Evolutionary conservation across 768 basidiomycete species (phyloP).

Genomic region (Asterophora lycoperdoides): DNA sequence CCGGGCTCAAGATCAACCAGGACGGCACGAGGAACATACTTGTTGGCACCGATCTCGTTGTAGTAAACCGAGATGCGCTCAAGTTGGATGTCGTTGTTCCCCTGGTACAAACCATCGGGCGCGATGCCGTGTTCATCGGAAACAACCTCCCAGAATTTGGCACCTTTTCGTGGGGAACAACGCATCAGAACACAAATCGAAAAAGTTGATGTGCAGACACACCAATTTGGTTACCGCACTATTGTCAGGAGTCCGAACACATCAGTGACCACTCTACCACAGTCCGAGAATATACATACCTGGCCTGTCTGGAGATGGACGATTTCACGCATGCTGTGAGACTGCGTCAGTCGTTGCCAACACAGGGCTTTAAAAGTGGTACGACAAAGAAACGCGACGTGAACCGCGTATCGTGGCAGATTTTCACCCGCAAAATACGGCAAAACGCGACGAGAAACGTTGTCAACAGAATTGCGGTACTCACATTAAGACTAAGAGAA

Average conservation of each 20-base stretch:
- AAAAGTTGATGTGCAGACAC: conserved; percentile 28
- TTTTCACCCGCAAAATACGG: conserved; percentile 14
- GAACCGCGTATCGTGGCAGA: conserved; percentile 24
- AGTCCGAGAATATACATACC: conserved; percentile 41
- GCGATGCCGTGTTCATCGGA: conserved; percentile 98
- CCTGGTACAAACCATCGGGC: conserved; percentile 89
- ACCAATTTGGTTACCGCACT: conserved; percentile 99
- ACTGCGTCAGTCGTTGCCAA: conserved; percentile 28
- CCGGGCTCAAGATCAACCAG: conserved; percentile 98
- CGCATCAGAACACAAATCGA: conserved; percentile 18
- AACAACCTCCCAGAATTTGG: conserved; percentile 97
- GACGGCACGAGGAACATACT: conserved; percentile 98
- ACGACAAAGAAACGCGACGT: conserved; percentile 42
- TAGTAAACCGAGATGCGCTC: conserved; percentile 98
- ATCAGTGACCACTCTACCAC: conserved; percentile 18
- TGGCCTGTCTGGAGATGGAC: conserved; percentile 99
- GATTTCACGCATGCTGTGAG: conserved; percentile 93
- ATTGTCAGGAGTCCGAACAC: conserved; percentile 25
- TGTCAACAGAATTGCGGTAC: conserved; percentile 15
- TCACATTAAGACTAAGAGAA: conserved; percentile 40
- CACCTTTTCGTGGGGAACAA: conserved; percentile 47
- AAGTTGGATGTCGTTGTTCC: conserved; percentile 90
- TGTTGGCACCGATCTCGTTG: conserved; percentile 91
- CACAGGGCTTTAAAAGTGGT: conserved; percentile 35
- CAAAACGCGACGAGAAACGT: conserved; percentile 8